Percentiles rank a stretch among this genome's conserved stretches.
Evolutionary conservation across 2,329 filamentous ascomycete species (phyloP).

Genomic region (Pleomassaria siparia): DNA sequence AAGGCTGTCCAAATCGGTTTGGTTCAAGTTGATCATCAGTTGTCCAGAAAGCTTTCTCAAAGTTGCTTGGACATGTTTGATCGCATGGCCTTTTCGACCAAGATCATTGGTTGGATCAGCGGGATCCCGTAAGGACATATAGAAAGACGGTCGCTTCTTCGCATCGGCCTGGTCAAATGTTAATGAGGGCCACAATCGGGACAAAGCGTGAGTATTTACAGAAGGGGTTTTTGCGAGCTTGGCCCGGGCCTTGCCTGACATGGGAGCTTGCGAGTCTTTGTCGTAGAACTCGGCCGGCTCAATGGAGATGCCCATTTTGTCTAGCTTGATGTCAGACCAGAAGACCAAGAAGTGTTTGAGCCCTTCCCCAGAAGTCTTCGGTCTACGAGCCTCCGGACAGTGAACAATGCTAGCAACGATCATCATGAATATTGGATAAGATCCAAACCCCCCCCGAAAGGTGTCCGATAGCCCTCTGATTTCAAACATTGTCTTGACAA

Average conservation of each 20-base stretch:
- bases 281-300: slow-evolving; percentile 50
- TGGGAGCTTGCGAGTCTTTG: slow-evolving; percentile 30
- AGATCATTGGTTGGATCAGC: slow-evolving; percentile 60
- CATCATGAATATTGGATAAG: slow-evolving; percentile 60
- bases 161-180: slow-evolving; percentile 16
- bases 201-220: background rate
- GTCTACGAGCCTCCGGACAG: slow-evolving; percentile 23
- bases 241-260: slow-evolving; percentile 16
- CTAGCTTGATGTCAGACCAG: slow-evolving; percentile 52
- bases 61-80: slow-evolving; percentile 53
- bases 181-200: slow-evolving; percentile 8
- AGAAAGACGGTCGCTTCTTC: slow-evolving; percentile 21
- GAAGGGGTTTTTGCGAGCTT: slow-evolving; percentile 17
- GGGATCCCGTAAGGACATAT: slow-evolving; percentile 62
- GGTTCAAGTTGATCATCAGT: background rate
- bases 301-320: slow-evolving; percentile 51
- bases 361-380: slow-evolving; percentile 40
- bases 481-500: slow-evolving; percentile 54
- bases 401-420: slow-evolving; percentile 56
- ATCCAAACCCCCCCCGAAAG: slow-evolving; percentile 52
- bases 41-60: slow-evolving; percentile 25
- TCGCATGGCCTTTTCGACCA: slow-evolving; percentile 51
- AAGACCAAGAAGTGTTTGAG: slow-evolving; percentile 55
- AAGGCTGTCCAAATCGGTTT: slow-evolving; percentile 20
- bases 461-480: slow-evolving; percentile 53